Evolutionary conservation across 371 early-diverging fungal species (phyloP).

Genomic region (Syncephalastrum contaminatum): DNA sequence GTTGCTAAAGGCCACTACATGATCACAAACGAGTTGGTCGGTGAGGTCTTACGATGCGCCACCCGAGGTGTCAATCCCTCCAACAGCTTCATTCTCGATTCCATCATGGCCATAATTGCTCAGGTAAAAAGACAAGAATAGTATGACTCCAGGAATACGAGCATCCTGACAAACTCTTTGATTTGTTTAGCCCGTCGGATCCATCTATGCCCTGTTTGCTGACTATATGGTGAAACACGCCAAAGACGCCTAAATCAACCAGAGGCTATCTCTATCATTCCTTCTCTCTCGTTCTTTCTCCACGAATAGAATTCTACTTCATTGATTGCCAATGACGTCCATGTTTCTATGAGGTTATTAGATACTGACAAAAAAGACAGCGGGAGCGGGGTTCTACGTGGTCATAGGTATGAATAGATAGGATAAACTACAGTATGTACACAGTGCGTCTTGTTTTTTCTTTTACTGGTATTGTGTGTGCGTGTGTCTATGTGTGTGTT

Average conservation of each 20-base stretch:
- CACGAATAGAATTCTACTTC: too few relatives aligned
- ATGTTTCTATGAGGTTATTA: too few relatives aligned
- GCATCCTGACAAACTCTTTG: background rate
- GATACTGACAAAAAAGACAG: too few relatives aligned
- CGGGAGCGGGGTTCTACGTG: too few relatives aligned
- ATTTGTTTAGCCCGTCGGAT: conserved; percentile 34
- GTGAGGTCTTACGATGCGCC: conserved; percentile 48
- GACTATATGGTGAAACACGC: conserved; percentile 35
- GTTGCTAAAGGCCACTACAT: conserved; percentile 45
- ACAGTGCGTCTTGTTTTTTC: background rate
- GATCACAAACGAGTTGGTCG: conserved; percentile 53
- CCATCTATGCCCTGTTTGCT: conserved; percentile 44
- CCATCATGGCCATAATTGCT: conserved; percentile 32
- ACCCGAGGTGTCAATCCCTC: conserved; percentile 47
- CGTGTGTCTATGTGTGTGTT: background rate
- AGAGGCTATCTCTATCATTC: too few relatives aligned
- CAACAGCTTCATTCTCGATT: conserved; percentile 43
- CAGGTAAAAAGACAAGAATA: conserved; percentile 25
- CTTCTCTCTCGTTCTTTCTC: too few relatives aligned
- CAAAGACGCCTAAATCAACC: conserved; percentile 1
- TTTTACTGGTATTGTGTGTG: background rate
- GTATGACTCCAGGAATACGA: background rate
- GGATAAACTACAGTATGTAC: too few relatives aligned
- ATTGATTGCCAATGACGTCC: too few relatives aligned
- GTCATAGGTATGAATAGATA: too few relatives aligned